Evolutionary conservation across 2,329 filamentous ascomycete species (phyloP).

Genomic region (Colletotrichum sp.): DNA sequence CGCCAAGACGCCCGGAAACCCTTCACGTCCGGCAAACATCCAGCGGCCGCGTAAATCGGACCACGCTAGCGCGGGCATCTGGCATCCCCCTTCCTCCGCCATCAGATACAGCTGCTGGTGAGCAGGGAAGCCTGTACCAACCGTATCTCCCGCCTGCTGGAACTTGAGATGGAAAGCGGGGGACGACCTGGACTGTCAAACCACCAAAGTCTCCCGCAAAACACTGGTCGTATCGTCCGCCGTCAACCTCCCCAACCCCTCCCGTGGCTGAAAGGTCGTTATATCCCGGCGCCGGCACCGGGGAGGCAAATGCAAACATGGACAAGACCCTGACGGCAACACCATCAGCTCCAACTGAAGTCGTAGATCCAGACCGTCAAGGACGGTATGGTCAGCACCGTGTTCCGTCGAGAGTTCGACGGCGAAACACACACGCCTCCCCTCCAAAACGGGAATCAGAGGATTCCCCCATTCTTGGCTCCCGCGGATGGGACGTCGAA

Average conservation of each 20-base stretch:
- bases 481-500: background rate
- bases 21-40: background rate
- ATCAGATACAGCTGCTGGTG: background rate
- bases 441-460: background rate
- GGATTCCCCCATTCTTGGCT: background rate
- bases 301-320: background rate
- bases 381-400: background rate
- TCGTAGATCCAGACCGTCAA: background rate
- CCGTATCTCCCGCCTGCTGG: background rate
- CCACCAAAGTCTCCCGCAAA: background rate
- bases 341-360: background rate
- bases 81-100: background rate
- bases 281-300: background rate
- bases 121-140: background rate
- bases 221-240: background rate
- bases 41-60: background rate
- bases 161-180: background rate
- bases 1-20: background rate
- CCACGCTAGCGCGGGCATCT: background rate
- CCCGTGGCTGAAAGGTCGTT: background rate
- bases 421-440: constrained; percentile 12
- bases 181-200: background rate
- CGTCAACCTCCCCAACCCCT: background rate
- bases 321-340: background rate
- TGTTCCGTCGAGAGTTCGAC: background rate